A percentile compares a stretch with the other conserved stretches of the same genome.
Evolutionary conservation across 2,329 filamentous ascomycete species (phyloP).

Genomic region (Tolypocladium sp.): DNA sequence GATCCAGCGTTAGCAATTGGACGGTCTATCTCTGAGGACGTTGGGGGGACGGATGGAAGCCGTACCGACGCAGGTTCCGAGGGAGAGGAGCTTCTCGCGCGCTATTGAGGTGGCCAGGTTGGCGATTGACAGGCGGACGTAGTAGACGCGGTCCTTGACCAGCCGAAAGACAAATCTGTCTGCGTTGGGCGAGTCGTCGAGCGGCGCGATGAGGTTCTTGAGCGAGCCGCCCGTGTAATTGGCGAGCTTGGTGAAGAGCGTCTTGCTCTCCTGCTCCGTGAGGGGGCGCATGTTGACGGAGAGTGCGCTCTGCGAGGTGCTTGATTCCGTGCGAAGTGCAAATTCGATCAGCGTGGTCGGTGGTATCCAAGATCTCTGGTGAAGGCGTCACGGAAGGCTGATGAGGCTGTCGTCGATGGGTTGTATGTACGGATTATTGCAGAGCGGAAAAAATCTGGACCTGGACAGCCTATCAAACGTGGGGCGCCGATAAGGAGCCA

Average conservation of each 20-base stretch:
- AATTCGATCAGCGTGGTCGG: background rate
- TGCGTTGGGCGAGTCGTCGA: constrained; percentile 55
- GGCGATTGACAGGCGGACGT: constrained; percentile 79
- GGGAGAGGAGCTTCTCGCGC: constrained; percentile 70
- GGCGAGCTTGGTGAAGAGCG: constrained; percentile 85
- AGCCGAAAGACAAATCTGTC: constrained; percentile 83
- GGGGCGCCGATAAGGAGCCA: background rate
- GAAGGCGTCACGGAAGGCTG: background rate
- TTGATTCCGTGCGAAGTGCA: background rate
- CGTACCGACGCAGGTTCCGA: constrained; percentile 75
- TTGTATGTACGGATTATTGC: background rate
- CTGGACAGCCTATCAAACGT: background rate
- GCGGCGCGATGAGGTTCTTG: constrained; percentile 71
- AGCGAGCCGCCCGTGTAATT: constrained; percentile 85
- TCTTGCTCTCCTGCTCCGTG: constrained; percentile 70
- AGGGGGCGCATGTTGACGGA: constrained; percentile 64
- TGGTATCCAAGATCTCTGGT: background rate
- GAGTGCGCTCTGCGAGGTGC: background rate
- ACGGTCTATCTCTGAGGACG: too few species aligned
- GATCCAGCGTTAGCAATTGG: constrained; percentile 5
- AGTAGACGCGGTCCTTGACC: constrained; percentile 79
- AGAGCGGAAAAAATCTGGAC: background rate
- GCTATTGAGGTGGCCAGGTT: constrained; percentile 84
- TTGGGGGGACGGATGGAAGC: background rate
- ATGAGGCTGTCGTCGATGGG: background rate